These are phyloP conservation scores for Penicillium fuscoglaucum DNA, from an alignment of 2,329 filamentous ascomycete genomes.

Conservation along the genomic window DNA sequence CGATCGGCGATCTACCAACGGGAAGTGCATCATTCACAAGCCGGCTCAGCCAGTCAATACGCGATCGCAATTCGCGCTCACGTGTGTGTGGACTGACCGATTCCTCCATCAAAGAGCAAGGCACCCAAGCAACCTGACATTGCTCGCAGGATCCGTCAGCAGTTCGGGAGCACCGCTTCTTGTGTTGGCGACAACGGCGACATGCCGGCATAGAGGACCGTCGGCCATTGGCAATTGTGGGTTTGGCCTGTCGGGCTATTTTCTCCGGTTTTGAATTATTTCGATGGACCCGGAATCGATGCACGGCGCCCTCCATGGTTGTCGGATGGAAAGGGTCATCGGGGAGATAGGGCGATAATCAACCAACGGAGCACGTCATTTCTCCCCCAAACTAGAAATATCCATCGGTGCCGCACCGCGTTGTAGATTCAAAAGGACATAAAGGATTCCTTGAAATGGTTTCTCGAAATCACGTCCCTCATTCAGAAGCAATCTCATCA, in stretches of 20 bases:
- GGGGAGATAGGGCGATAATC: neutral
- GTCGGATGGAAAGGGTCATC: neutral
- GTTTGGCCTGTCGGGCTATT: neutral
- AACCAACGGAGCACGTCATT: neutral
- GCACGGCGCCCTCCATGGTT: neutral
- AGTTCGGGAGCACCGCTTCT: neutral
- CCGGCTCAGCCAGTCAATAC: neutral
- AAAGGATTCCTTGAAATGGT: neutral
- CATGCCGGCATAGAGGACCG: neutral
- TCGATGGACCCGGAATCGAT: neutral
- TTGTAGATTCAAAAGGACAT: neutral
- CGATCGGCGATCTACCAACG: neutral
- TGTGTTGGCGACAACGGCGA: neutral
- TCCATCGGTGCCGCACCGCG: neutral
- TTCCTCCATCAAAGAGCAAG: neutral
- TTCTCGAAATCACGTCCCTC: neutral
- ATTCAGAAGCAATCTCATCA: neutral
- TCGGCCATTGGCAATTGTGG: neutral
- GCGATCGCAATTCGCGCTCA: neutral
- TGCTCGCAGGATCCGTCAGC: neutral
- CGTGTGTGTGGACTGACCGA: neutral
- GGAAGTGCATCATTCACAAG: neutral
- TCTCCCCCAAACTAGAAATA: neutral
- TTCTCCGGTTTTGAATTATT: neutral
- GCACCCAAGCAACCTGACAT: neutral